Conservation (phyloP, 2,329 filamentous ascomycete genomes). For the Alternaria triticina region DNA sequence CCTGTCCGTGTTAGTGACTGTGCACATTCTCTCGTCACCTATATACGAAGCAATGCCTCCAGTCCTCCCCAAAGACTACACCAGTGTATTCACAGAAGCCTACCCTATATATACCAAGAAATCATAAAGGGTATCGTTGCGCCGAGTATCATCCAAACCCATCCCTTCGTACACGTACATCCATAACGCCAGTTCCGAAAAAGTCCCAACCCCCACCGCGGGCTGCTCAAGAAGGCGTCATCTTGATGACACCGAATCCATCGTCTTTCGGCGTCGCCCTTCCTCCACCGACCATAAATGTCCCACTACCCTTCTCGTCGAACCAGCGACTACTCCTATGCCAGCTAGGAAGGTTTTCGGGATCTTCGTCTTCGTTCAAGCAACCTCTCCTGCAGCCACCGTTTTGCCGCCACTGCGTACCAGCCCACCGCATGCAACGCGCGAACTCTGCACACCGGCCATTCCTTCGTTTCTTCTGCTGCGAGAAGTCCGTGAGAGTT, state of each 20-base stretch:
- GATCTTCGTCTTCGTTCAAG: slow-evolving; percentile 43
- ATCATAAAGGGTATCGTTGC: background rate
- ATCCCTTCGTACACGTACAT: background rate
- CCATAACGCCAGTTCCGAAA: background rate
- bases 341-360: slow-evolving; percentile 41
- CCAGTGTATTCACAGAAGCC: background rate
- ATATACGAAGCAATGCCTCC: background rate
- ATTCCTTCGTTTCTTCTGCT: slow-evolving; percentile 27
- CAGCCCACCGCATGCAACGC: slow-evolving; percentile 45
- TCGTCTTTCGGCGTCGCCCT: slow-evolving; percentile 14
- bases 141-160: background rate
- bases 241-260: slow-evolving; percentile 4
- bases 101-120: background rate
- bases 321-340: slow-evolving; percentile 43
- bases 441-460: slow-evolving; percentile 40
- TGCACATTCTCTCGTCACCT: background rate
- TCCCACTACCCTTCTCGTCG: slow-evolving; percentile 34
- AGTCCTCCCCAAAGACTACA: too few relatives aligned
- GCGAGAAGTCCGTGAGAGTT: slow-evolving; percentile 28
- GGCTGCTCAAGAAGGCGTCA: background rate
- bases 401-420: slow-evolving; percentile 35
- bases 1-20: background rate
- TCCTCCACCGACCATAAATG: slow-evolving; percentile 40
- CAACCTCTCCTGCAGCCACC: slow-evolving; percentile 43
- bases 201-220: background rate